Percentiles rank a stretch among this genome's conserved stretches.
Conservation (phyloP, 2,329 filamentous ascomycete species). For the Paecilomyces formosus region DNA sequence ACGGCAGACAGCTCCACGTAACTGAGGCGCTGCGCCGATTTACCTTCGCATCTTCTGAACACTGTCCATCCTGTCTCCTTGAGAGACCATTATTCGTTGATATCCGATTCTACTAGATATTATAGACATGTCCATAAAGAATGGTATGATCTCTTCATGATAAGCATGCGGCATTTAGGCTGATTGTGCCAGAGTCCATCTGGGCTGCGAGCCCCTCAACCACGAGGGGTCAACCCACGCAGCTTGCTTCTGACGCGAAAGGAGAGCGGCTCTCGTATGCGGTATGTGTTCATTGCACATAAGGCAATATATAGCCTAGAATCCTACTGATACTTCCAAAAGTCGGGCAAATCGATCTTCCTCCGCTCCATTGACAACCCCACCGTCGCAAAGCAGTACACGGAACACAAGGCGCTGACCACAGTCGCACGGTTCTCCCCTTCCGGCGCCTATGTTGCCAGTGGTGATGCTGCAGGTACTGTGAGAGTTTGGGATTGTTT, state of each 20-base stretch:
- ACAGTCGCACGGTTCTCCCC: constrained; percentile 92
- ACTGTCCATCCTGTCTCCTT: background rate
- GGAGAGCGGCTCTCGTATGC: constrained; percentile 90
- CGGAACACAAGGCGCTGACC: constrained; percentile 77
- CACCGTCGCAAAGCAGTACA: constrained; percentile 79
- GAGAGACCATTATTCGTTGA: background rate
- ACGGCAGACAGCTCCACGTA: background rate
- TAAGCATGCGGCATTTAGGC: background rate
- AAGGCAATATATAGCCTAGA: background rate
- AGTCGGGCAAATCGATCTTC: constrained; percentile 97
- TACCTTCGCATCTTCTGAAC: background rate
- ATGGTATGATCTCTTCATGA: constrained; percentile 24
- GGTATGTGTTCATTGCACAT: constrained; percentile 47
- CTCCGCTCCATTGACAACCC: constrained; percentile 90
- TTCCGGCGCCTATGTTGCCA: constrained; percentile 90
- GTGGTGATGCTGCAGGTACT: constrained; percentile 74
- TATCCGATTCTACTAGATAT: constrained; percentile 4
- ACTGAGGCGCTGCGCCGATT: background rate
- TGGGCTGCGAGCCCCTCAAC: constrained; percentile 81
- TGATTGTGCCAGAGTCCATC: constrained; percentile 51
- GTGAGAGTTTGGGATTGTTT: constrained; percentile 89
- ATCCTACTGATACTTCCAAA: constrained; percentile 5
- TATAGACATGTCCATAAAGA: constrained; percentile 36
- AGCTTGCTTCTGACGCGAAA: constrained; percentile 79
- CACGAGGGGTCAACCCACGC: constrained; percentile 76